Percentiles rank a stretch among this genome's conserved stretches.
These are phyloP conservation scores for Lentinus polychrous DNA, from an alignment of 1,284 basidiomycete species.

Conservation along the genomic window DNA sequence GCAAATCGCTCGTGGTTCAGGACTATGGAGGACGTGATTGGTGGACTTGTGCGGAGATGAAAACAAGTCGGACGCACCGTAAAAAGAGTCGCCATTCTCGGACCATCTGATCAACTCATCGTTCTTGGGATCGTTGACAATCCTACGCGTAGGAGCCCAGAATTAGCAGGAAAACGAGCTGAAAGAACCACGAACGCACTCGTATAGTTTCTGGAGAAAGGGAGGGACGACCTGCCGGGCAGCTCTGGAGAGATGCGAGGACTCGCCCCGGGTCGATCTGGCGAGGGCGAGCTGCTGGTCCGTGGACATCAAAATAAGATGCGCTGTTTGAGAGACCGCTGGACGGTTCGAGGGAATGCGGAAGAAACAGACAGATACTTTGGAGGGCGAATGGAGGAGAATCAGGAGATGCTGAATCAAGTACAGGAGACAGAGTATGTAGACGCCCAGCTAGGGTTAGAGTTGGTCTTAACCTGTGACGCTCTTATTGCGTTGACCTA, in stretches of 20 bases:
- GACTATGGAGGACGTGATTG: constrained; percentile 41
- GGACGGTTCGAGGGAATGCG: too few species aligned
- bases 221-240: constrained; percentile 66
- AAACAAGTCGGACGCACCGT: constrained; percentile 22
- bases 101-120: constrained; percentile 88
- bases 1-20: constrained; percentile 92
- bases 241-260: constrained; percentile 41
- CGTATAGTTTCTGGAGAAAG: constrained; percentile 90
- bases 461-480: neutral
- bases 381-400: neutral
- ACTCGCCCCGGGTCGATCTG: constrained; percentile 35
- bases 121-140: constrained; percentile 84
- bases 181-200: constrained; percentile 37
- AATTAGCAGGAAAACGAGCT: constrained; percentile 4
- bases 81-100: constrained; percentile 71
- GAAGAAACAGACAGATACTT: too few species aligned
- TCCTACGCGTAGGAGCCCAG: constrained; percentile 40
- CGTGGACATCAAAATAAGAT: constrained; percentile 19
- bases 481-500: neutral
- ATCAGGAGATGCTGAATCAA: neutral
- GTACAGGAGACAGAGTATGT: neutral
- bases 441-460: too few species aligned
- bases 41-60: constrained; percentile 3
- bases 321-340: neutral
- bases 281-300: constrained; percentile 48